Evolutionary conservation across 176 grass and related monocot genomes (phyloP).

Genomic region (Canna indica): DNA sequence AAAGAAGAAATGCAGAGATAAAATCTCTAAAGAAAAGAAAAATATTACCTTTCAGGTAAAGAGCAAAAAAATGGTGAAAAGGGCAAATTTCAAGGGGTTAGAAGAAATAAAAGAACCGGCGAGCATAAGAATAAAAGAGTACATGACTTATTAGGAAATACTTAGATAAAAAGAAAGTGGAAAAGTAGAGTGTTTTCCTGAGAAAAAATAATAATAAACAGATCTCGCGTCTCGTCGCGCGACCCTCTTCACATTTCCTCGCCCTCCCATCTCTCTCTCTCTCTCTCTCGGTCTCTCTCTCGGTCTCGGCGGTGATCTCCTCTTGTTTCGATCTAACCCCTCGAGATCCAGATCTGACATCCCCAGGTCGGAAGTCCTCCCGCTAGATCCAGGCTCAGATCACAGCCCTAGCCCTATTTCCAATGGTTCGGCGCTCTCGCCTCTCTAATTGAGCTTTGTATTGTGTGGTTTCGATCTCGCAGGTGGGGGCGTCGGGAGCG

Average conservation of each 20-base stretch:
- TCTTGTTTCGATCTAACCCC: not conserved
- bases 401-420: not conserved
- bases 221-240: not conserved
- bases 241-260: not conserved
- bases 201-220: not conserved
- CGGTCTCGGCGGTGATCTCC: not conserved
- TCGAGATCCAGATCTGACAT: conserved; percentile 7
- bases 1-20: no score
- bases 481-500: not conserved
- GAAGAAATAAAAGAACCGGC: no score
- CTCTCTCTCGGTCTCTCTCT: not conserved
- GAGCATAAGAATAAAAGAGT: no score
- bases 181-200: not conserved
- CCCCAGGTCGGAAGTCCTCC: not conserved
- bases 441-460: not conserved
- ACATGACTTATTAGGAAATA: no score
- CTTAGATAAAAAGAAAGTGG: not conserved
- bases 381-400: not conserved
- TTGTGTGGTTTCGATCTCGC: not conserved
- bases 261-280: no score
- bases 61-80: no score
- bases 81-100: no score
- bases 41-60: no score
- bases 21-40: no score
- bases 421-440: not conserved